These are phyloP conservation scores for Passalora sequoiae DNA, from an alignment of 2,329 filamentous ascomycete genomes.

Conservation along the genomic window DNA sequence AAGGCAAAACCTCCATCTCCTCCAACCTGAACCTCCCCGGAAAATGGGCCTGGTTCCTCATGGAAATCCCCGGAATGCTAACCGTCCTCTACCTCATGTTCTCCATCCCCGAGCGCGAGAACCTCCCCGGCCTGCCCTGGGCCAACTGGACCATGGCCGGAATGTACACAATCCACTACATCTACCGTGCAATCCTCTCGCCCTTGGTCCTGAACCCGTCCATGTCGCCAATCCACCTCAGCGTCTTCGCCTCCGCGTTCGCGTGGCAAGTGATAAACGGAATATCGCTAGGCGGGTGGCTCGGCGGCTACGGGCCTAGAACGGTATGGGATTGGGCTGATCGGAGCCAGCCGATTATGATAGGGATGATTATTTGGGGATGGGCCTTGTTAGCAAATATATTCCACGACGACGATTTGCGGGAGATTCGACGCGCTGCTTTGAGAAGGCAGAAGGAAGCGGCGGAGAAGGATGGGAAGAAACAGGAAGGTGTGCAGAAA, in stretches of 20 bases:
- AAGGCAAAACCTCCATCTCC: constrained; percentile 80
- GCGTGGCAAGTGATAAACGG: constrained; percentile 78
- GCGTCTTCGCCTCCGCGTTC: constrained; percentile 61
- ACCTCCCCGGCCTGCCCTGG: constrained; percentile 58
- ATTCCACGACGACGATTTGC: constrained; percentile 82
- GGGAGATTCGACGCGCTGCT: constrained; percentile 74
- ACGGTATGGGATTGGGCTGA: constrained; percentile 52
- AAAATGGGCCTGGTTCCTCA: constrained; percentile 77
- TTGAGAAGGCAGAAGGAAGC: constrained; percentile 53
- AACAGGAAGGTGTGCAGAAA: constrained; percentile 59
- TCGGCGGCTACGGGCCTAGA: constrained; percentile 72
- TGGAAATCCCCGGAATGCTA: constrained; percentile 76
- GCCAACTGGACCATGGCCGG: constrained; percentile 71
- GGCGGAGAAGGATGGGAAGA: constrained; percentile 40
- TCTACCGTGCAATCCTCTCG: constrained; percentile 78
- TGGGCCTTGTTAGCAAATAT: constrained; percentile 75
- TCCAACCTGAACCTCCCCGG: constrained; percentile 82
- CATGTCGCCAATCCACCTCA: constrained; percentile 81
- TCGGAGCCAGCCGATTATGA: constrained; percentile 42
- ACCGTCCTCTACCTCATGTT: constrained; percentile 75
- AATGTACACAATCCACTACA: constrained; percentile 75
- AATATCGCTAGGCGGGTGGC: constrained; percentile 70
- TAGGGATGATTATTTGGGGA: constrained; percentile 71
- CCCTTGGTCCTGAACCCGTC: constrained; percentile 76
- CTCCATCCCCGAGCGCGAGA: constrained; percentile 57